Percentiles rank a stretch among this genome's conserved stretches.
Conservation (phyloP, 805 yeast genomes). For the Cyberlindnera saturnus region DNA sequence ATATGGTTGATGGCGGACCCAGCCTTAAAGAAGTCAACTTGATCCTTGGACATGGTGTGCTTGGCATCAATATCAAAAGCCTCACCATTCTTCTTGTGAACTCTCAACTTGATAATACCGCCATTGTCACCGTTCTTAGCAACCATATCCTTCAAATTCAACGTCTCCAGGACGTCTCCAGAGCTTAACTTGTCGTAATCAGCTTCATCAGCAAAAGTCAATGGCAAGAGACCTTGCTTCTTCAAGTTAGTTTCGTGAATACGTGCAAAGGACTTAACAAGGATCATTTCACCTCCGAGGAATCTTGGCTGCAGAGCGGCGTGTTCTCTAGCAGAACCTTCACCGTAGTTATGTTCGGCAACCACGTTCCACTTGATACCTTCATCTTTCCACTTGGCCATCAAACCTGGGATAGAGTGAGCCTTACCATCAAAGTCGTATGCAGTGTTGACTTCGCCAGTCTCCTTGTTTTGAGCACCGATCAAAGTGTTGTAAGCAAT, state of each 20-base stretch:
- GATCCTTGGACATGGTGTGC: conserved; percentile 97
- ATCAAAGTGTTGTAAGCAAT: conserved; percentile 92
- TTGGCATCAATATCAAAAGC: conserved; percentile 65
- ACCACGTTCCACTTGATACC: conserved; percentile 86
- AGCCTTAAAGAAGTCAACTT: conserved; percentile 91
- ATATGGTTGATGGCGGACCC: conserved; percentile 96
- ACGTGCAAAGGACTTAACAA: conserved; percentile 95
- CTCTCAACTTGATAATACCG: conserved; percentile 64
- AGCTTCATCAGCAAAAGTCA: conserved; percentile 82
- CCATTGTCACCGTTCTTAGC: conserved; percentile 84
- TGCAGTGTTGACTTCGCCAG: conserved; percentile 90
- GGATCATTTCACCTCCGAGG: conserved; percentile 82
- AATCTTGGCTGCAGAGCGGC: conserved; percentile 95
- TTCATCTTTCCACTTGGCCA: conserved; percentile 92
- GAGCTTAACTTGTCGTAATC: conserved; percentile 80
- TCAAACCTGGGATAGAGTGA: conserved; percentile 86
- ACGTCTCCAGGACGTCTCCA: conserved; percentile 74
- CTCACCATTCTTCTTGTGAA: conserved; percentile 71
- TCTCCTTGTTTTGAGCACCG: conserved; percentile 95
- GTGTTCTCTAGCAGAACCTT: conserved; percentile 98
- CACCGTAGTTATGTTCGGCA: conserved; percentile 98
- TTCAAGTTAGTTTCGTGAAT: conserved; percentile 97
- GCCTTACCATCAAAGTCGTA: conserved; percentile 78
- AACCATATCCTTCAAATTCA: conserved; percentile 69
- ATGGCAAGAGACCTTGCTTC: conserved; percentile 96